phyloP scores from a whole-genome alignment of 345 rosid species.

The Crucihimalaya himalaica region DNA sequence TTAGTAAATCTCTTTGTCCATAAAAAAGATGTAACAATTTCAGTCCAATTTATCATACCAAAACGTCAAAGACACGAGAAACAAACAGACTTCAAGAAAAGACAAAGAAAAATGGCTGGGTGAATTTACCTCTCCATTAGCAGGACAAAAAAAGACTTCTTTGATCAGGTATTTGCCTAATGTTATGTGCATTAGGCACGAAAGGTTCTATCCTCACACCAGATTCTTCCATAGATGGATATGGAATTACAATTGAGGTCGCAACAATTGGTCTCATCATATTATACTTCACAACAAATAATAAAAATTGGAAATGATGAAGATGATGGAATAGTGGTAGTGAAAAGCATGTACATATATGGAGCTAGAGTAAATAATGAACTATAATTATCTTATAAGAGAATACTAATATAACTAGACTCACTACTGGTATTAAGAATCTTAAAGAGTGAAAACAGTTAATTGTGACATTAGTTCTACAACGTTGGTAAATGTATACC shows the following conservation, averaged over 20 bases:
- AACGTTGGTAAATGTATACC: too few species aligned
- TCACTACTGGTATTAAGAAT: background rate
- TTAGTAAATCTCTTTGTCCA: background rate
- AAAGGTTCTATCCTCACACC: background rate
- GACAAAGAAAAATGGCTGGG: background rate
- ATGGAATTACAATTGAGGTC: background rate
- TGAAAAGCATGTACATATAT: background rate
- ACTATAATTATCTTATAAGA: background rate
- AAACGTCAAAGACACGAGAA: background rate
- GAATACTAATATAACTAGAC: background rate
- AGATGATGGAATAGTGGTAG: background rate
- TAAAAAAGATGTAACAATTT: background rate
- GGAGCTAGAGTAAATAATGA: background rate
- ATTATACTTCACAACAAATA: background rate
- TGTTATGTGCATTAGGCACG: background rate
- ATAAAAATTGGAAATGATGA: background rate
- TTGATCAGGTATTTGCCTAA: background rate
- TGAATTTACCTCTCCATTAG: background rate
- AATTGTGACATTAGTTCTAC: too few species aligned
- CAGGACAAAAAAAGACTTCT: background rate
- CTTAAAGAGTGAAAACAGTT: background rate
- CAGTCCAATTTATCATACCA: background rate
- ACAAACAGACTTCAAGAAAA: background rate
- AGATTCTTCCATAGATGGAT: background rate
- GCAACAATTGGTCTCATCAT: background rate